Percentiles rank a stretch among this genome's conserved stretches.
These are phyloP conservation scores for Nitzschia sp. DNA, from an alignment of 108 stramenopile genomes.

Conservation along the genomic window DNA sequence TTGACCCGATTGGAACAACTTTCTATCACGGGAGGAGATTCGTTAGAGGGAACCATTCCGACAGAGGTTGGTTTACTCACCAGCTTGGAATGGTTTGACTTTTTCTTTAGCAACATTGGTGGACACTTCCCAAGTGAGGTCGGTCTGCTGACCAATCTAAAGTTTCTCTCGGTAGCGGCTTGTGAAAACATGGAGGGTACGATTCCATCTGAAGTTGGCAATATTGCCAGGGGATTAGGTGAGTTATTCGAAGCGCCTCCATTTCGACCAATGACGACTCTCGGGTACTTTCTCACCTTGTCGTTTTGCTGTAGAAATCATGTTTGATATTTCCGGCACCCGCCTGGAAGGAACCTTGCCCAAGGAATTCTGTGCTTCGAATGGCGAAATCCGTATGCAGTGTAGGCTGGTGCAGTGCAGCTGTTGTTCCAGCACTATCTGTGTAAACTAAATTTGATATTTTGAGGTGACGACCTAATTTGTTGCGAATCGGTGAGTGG, in stretches of 20 bases:
- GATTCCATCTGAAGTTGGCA: slow-evolving; percentile 44
- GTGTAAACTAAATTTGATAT: neutral
- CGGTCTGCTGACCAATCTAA: slow-evolving; percentile 33
- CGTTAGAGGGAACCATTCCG: slow-evolving; percentile 42
- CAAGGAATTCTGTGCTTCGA: neutral
- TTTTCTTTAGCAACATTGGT: slow-evolving; percentile 34
- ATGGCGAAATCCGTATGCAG: neutral
- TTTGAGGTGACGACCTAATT: no score
- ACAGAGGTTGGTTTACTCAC: slow-evolving; percentile 38
- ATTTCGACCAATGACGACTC: neutral
- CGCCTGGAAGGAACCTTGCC: neutral
- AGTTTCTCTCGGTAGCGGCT: slow-evolving; percentile 22
- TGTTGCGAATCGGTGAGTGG: no score
- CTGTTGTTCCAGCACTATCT: neutral
- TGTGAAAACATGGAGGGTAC: slow-evolving; percentile 25
- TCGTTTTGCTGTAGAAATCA: no score
- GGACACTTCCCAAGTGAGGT: slow-evolving; percentile 55
- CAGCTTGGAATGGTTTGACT: slow-evolving; percentile 30
- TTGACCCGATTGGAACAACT: slow-evolving; percentile 1
- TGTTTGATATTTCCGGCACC: neutral
- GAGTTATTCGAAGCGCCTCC: neutral
- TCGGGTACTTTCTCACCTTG: no score
- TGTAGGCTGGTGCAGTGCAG: neutral
- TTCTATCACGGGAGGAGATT: neutral
- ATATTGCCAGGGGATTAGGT: slow-evolving; percentile 9